phyloP scores from a whole-genome alignment of 805 yeast genomes.

The Starmera dryadoides region DNA sequence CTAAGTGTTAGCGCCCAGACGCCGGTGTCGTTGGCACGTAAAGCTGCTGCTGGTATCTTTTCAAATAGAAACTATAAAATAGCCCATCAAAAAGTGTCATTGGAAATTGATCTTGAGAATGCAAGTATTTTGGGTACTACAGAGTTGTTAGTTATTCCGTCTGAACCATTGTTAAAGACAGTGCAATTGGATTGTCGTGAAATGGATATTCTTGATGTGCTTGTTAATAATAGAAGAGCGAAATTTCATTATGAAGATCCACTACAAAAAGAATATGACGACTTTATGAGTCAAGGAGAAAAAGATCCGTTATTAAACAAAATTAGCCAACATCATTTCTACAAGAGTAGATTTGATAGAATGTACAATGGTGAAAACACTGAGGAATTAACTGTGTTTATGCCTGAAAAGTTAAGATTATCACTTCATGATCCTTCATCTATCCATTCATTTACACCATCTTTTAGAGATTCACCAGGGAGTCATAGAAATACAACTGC shows the following conservation, averaged over 20 bases:
- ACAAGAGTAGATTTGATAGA: constrained; percentile 44
- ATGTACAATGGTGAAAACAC: constrained; percentile 47
- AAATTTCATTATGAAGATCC: constrained; percentile 50
- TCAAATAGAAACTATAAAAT: constrained; percentile 42
- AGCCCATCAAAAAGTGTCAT: constrained; percentile 75
- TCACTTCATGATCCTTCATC: constrained; percentile 46
- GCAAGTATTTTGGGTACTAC: constrained; percentile 63
- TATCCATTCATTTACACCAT: constrained; percentile 27
- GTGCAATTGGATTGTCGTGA: constrained; percentile 79
- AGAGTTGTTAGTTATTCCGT: constrained; percentile 75
- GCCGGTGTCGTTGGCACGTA: not conserved
- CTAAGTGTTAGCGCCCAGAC: constrained; percentile 7
- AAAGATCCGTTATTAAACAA: constrained; percentile 5
- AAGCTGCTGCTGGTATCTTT: not conserved
- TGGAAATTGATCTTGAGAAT: constrained; percentile 73
- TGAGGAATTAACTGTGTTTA: constrained; percentile 54
- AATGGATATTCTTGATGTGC: constrained; percentile 53
- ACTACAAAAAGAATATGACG: constrained; percentile 30
- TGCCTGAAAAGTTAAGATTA: constrained; percentile 63
- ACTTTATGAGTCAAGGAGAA: constrained; percentile 20
- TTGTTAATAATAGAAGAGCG: constrained; percentile 55
- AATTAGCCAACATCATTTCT: constrained; percentile 51
- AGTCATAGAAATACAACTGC: constrained; percentile 19
- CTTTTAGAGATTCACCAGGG: constrained; percentile 31
- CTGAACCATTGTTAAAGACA: constrained; percentile 45